Evolutionary conservation across 441 rosid genomes (phyloP), one percentile per base, ranked within the genome.

Genomic region (Eutrema salsugineum): DNA sequence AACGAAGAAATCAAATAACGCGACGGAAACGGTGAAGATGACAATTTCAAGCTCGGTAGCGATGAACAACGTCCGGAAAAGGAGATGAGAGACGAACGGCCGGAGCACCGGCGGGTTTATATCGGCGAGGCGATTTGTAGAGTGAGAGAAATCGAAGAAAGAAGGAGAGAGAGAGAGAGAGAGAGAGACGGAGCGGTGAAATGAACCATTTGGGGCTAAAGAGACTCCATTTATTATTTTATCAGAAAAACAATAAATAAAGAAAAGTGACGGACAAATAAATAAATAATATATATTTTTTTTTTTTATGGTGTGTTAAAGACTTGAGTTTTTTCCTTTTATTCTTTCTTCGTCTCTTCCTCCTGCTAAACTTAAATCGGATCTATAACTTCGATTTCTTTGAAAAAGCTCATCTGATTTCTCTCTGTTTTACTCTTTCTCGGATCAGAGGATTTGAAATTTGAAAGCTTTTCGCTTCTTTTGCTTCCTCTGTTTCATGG

Each of bases 401-500:
- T 67, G 61, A 12, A 27, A 53, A 58, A 73, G 19, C 67, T 49
- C 30, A 24, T 53, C 63, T 51, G 47, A 32, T 50, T 24, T 24
- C 39, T 72, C 53, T 57, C 5, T 56, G 17, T 28, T 38, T 27
- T 49, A 17, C 70, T 35, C 33, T 6, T 43, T n/a, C 35, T 8
- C 28, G 28, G 73, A 75, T 75, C 74, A 51, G 8, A 59, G 46
- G 73, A 61, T 67, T 20, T 42, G 48, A 58, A 67, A 39, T 24
- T 56, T n/a, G 8, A 14, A 32, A 76, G 6, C 75, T 61, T 73
- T 28, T 1, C 2, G 6, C 35, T 33, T 50, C 42, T 24, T 28
- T 14, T 2, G n/a, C 44, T 24, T 59, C 66, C 43, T 56, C 56
- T 58, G 76, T 48, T 76, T 57, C 44, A 76, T 76, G 75, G 79